phyloP scores from a whole-genome alignment of 768 basidiomycete genomes.

The Psilocybe azurescens region DNA sequence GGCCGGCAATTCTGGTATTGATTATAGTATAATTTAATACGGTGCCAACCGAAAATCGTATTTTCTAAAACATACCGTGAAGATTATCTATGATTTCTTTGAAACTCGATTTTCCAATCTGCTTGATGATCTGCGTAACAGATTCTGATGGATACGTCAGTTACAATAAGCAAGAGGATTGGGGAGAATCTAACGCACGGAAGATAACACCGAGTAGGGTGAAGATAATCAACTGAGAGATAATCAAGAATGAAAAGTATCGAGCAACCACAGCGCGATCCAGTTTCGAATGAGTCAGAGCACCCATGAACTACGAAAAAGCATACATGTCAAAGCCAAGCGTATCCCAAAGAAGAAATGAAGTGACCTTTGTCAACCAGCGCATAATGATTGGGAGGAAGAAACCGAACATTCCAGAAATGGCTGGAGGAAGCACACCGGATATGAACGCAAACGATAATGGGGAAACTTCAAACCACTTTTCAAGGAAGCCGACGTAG shows the following conservation, averaged over 20 bases:
- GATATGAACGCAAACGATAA: constrained; percentile 82
- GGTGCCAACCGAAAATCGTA: not conserved
- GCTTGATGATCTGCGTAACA: constrained; percentile 17
- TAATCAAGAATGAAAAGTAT: constrained; percentile 93
- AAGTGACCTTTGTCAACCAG: constrained; percentile 70
- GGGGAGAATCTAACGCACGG: constrained; percentile 52
- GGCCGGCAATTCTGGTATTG: constrained; percentile 55
- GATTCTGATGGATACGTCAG: not conserved
- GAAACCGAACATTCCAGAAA: constrained; percentile 89
- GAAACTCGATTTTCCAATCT: constrained; percentile 52
- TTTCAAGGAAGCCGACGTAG: constrained; percentile 70
- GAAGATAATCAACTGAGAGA: constrained; percentile 94
- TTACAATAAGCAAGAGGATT: no score
- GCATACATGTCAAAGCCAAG: constrained; percentile 23
- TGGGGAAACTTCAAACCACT: constrained; percentile 69
- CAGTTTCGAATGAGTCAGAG: constrained; percentile 74
- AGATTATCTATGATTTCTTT: constrained; percentile 51
- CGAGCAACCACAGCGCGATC: constrained; percentile 92
- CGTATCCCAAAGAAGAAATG: not conserved
- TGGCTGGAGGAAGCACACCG: constrained; percentile 90
- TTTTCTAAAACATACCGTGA: constrained; percentile 39
- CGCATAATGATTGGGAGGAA: constrained; percentile 94
- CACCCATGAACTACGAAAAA: constrained; percentile 65
- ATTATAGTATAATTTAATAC: not conserved
- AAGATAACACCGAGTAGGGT: constrained; percentile 90